Evolutionary conservation across 1,139 yeast species (phyloP), one percentile per base, ranked within the genome.

Genomic region (Magnusiomyces tetraspermus): DNA sequence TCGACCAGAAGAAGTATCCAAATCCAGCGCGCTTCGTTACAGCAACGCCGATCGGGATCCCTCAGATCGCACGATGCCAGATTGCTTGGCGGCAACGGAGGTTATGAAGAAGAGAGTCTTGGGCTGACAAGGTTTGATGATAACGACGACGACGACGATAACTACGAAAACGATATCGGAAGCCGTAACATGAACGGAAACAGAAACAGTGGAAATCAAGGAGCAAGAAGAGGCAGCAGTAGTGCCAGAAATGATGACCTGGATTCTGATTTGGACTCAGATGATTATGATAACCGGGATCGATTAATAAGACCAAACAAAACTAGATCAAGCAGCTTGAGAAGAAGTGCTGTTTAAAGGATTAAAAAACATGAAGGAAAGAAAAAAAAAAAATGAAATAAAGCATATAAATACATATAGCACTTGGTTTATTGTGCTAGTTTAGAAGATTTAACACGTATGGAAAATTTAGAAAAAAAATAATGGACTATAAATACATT

Each of bases 1-100:
- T 94, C 87, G 68, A 71, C 84, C 3, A 71, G 78, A 40, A 75
- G 90, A 59, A 72, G 75, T 43, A 68, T 73, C 53, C 77, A 75
- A 49, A 49, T 68, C 41, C 65, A 63, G 48, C 73, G 80, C 58
- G 67, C 70, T 58, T 70, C 74, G 24, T 50, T 69, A 36, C 66
- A 67, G 54, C 72, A 64, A 49, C 61, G 66, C 21, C 62, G 71
- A 33, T 59, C 67, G 49, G 66, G 59, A 21, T 64, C 68, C 5
- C 50, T 64, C 23, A 56, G 69, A n/a, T 60, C 58, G 13, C 67
- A 64, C 13, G 65, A 61, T 41, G 67, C 68, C 15, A 53, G 65
- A 23, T 53, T 64, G 46, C 54, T 59, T 26, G 56, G 62, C 47
- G 60, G 59, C 17, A 58, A 61, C 37, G 38, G n/a, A n/a, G n/a